Evolutionary conservation across 169 alveolate species (phyloP), one percentile per base, ranked within the genome.

Genomic region (Plasmodium malariae): DNA sequence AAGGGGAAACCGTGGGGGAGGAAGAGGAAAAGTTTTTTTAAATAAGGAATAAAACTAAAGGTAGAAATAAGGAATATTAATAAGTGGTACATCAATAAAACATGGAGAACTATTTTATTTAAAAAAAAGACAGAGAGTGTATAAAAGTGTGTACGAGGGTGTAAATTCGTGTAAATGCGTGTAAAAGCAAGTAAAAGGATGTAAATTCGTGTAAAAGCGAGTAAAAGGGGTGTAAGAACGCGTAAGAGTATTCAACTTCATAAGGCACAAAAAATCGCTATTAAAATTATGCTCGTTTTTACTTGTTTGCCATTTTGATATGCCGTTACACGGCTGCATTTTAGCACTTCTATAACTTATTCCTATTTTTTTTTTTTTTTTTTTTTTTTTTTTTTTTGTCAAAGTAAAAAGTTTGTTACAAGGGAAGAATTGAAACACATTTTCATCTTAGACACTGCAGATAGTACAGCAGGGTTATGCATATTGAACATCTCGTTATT

Each of bases 401-500:
- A n/a, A 49, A 83, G 91, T 28, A 83, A 43, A 1, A 55, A 62
- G 19, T 68, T 68, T 34, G 24, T 67, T 48, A 83, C 49, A n/a
- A 67, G 60, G 37, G 85, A 68, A 43, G 71, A 83, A 30, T 48
- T 83, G 19, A 83, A 83, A 59, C 78, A 83, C 26, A 32, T 68
- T 43, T 83, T 83, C 32, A 45, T 83, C 14, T 26, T 83, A 59
- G 86, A 83, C 14, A 32, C 68, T 12, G 36, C 26, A 12, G 85
- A 83, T 40, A 37, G 40, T 14, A 83, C 85, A 21, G 85, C 85
- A 24, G 91, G 91, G 11, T 19, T 83, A 45, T 83, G 86, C 11
- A 45, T 83, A 14, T 19, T 83, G 70, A 83, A 83, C 71, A 30
- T 83, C 1, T 67, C 67, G 14, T 12, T 83, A 36, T 83, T 83